Conservation (phyloP, 1,284 basidiomycete genomes). For the Moesziomyces aphidis region DNA sequence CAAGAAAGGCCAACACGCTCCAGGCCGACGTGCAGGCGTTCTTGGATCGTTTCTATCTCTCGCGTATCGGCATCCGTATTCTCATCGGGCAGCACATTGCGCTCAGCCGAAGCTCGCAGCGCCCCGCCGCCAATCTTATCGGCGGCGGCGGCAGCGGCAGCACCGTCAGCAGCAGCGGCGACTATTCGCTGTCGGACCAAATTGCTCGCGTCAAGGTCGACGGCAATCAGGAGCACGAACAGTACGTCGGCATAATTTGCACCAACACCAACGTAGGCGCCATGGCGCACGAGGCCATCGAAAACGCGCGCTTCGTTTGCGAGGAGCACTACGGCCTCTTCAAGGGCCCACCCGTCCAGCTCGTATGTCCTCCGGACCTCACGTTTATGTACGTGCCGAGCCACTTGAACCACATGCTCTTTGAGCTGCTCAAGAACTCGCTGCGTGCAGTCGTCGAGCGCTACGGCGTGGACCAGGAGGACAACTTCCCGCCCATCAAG, state of each 20-base stretch:
- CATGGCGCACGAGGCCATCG: constrained; percentile 87
- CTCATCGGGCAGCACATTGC: constrained; percentile 68
- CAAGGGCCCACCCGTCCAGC: constrained; percentile 94
- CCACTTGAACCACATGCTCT: constrained; percentile 87
- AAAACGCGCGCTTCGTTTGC: constrained; percentile 97
- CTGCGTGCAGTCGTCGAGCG: constrained; percentile 95
- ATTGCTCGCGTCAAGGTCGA: constrained; percentile 32
- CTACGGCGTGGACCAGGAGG: constrained; percentile 84
- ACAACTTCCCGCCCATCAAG: constrained; percentile 90
- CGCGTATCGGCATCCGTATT: constrained; percentile 78
- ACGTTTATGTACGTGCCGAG: constrained; percentile 96
- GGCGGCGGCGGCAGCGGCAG: constrained; percentile 28
- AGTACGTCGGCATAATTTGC: constrained; percentile 99
- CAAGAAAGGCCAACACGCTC: constrained; percentile 70
- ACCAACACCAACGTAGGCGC: constrained; percentile 76
- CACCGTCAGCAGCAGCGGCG: constrained; percentile 21
- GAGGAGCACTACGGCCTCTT: constrained; percentile 92
- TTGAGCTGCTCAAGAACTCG: constrained; percentile 99
- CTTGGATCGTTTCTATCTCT: constrained; percentile 97
- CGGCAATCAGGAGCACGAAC: constrained; percentile 67
- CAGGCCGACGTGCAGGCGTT: constrained; percentile 92
- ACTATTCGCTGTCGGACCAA: constrained; percentile 38
- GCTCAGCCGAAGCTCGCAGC: constrained; percentile 55
- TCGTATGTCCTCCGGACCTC: constrained; percentile 89
- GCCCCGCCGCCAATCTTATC: constrained; percentile 33